Conservation (phyloP, 345 rosid genomes). For the Noccaea caerulescens region DNA sequence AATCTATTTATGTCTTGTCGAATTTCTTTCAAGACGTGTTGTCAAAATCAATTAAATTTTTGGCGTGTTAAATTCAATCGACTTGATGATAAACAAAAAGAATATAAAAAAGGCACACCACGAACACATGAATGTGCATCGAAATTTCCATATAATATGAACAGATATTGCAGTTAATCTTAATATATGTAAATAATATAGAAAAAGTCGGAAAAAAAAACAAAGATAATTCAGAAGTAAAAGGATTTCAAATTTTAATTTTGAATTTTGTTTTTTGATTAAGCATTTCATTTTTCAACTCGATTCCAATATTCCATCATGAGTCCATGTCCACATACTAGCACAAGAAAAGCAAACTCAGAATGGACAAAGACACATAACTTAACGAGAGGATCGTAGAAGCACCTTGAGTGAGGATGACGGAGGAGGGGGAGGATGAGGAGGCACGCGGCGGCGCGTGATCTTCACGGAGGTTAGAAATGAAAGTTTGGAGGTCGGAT, state of each 20-base stretch:
- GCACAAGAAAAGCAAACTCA: neutral
- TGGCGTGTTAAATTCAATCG: conserved; percentile 2
- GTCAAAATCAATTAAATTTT: conserved; percentile 22
- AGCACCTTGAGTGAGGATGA: conserved; percentile 57
- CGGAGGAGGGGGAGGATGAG: conserved; percentile 23
- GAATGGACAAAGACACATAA: neutral
- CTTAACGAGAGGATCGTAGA: neutral
- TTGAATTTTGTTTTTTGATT: no score
- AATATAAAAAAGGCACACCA: no score
- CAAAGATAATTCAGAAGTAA: neutral
- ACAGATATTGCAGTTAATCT: no score
- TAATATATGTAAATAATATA: no score
- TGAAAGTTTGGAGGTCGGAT: conserved; percentile 53
- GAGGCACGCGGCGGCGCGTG: conserved; percentile 37
- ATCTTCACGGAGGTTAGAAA: conserved; percentile 43
- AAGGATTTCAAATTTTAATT: neutral
- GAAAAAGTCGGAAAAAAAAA: no score
- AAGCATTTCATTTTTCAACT: neutral
- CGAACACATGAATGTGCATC: no score
- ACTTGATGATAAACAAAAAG: neutral
- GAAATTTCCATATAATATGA: no score
- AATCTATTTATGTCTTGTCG: neutral
- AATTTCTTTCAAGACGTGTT: neutral
- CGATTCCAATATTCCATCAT: neutral
- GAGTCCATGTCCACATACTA: neutral